Conservation (phyloP, 1,284 basidiomycete species). For the Meripilus lineatus region DNA sequence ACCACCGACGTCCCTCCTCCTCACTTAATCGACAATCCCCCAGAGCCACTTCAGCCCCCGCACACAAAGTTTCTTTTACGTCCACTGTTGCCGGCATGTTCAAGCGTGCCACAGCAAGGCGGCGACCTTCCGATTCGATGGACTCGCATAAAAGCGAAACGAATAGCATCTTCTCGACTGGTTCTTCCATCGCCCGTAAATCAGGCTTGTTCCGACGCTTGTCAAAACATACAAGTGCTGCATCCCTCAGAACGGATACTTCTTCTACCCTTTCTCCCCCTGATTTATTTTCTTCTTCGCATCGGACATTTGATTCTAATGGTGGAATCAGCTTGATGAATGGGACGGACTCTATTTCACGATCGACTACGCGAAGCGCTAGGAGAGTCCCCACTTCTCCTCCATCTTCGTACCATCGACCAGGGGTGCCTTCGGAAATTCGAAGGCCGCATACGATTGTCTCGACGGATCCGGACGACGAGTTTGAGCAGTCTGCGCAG, state of each 20-base stretch:
- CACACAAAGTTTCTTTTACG: constrained; percentile 51
- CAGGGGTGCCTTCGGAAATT: constrained; percentile 22
- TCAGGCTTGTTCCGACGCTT: constrained; percentile 33
- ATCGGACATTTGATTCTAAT: too few relatives aligned
- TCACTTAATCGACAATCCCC: constrained; percentile 48
- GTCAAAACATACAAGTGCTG: constrained; percentile 44
- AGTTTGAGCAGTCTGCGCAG: constrained; percentile 48
- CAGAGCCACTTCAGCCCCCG: constrained; percentile 58
- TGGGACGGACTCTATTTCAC: constrained; percentile 20
- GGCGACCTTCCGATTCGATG: constrained; percentile 35
- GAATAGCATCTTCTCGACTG: constrained; percentile 50
- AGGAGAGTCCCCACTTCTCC: constrained; percentile 39
- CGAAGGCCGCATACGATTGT: constrained; percentile 25
- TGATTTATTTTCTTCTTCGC: constrained; percentile 6
- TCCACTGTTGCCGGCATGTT: constrained; percentile 59
- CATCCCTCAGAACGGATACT: constrained; percentile 42
- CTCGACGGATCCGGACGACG: constrained; percentile 46
- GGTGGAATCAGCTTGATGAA: too few relatives aligned
- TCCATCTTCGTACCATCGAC: constrained; percentile 52
- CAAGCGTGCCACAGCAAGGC: constrained; percentile 48
- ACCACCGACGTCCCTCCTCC: constrained; percentile 38
- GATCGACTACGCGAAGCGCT: constrained; percentile 31
- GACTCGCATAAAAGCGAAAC: constrained; percentile 44
- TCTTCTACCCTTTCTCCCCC: constrained; percentile 45
- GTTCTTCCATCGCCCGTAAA: constrained; percentile 37